Evolutionary conservation across 1,284 basidiomycete genomes (phyloP), one percentile per base, ranked within the genome.

Genomic region (Vanrija humicola): DNA sequence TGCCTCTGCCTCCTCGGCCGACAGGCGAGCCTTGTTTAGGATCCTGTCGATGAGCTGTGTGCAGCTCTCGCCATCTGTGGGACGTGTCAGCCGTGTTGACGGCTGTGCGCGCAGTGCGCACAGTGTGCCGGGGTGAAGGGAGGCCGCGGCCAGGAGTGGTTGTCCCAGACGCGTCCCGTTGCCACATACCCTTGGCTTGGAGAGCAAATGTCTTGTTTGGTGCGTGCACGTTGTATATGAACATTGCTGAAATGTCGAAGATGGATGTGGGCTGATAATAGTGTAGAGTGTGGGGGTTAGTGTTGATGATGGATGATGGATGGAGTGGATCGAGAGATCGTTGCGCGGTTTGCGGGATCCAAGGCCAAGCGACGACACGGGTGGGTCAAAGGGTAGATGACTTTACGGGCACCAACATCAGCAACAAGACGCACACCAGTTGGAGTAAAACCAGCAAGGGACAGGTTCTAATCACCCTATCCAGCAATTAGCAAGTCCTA

Each of bases 191-290:
- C 28, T 56, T 59, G 12, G 57, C 57, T 8, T 52, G 52, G 14
- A 62, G 56, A 3, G 60, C 56, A 56, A 58, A 62, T 1, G 56
- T 62, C 61, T 75, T 75, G n/a, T 55, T 48, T 3, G 74, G 73
- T 1, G 73, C 65, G 59, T 77, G 75, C 10, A 75, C 63, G 67
- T 77, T 77, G 64, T 74, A 75, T 26, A 75, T 59, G 49, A 75
- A 70, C 66, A 72, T 68, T 43, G 28, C 59, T 48, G 43, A 39
- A 23, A 19, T 19, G 9, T 19, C 28, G 16, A 25, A 21, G 49
- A 21, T 43, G 21, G 16, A 25, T 34, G 28, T 28, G 10, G 9
- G 34, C 14, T 34, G 34, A 34, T 34, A 5, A 14, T 3, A 8
- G 34, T 12, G 34, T 15, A 34, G 14, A 34, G 34, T 12, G 34